These are phyloP conservation scores for Aurinia saxatilis DNA, from an alignment of 345 rosid genomes.

Conservation along the genomic window DNA sequence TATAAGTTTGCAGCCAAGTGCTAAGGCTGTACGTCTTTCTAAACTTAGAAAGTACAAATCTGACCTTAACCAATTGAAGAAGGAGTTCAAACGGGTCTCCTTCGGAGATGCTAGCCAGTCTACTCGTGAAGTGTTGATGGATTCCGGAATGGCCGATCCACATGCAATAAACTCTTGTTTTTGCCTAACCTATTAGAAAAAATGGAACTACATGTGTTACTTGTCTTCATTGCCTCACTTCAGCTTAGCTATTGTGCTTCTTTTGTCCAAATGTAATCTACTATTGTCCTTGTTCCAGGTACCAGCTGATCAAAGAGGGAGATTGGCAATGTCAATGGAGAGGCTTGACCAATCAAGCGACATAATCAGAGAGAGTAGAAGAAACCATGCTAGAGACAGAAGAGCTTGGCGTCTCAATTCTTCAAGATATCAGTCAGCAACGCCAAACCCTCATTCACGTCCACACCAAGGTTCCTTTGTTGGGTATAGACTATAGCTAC, in stretches of 20 bases:
- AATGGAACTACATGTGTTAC: too few species aligned
- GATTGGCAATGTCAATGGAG: conserved; percentile 71
- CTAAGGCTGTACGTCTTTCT: conserved; percentile 74
- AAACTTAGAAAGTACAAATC: conserved; percentile 85
- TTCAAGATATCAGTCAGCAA: conserved; percentile 86
- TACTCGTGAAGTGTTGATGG: conserved; percentile 60
- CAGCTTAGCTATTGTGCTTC: too few species aligned
- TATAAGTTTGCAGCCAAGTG: conserved; percentile 70
- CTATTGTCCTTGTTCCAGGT: conserved; percentile 30
- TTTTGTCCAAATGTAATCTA: too few species aligned
- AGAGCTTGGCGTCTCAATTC: conserved; percentile 77
- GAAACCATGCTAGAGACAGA: conserved; percentile 83
- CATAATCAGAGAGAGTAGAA: conserved; percentile 79
- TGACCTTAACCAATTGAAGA: conserved; percentile 72
- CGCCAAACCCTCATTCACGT: conserved; percentile 82
- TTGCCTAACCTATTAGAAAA: too few species aligned
- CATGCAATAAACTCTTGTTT: conserved; percentile 34
- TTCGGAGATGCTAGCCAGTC: conserved; percentile 43
- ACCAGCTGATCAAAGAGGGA: conserved; percentile 71
- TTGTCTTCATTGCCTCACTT: conserved; percentile 10
- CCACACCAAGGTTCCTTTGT: conserved; percentile 54
- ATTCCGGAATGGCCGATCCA: conserved; percentile 48
- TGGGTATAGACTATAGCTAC: too few species aligned
- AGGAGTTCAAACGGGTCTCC: conserved; percentile 53
- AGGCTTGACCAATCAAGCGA: conserved; percentile 68